Evolutionary conservation across 2,329 filamentous ascomycete species (phyloP).

Genomic region (Lecanoromycetidae sp.): DNA sequence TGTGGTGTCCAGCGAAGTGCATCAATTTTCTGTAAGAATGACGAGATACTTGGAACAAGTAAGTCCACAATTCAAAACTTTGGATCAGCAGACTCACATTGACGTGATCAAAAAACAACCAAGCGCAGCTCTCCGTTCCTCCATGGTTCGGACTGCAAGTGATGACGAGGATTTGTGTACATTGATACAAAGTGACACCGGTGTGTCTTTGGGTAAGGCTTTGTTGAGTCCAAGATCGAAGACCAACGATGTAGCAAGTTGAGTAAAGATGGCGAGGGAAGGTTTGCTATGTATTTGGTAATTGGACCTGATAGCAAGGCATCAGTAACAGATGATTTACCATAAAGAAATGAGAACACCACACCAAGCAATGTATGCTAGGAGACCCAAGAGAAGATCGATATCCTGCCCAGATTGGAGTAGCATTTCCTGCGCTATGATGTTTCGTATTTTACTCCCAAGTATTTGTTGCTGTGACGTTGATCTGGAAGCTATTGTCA

Average conservation of each 20-base stretch:
- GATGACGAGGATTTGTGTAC: slow-evolving; percentile 16
- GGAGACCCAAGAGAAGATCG: not conserved
- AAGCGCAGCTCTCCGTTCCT: slow-evolving; percentile 40
- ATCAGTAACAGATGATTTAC: not conserved
- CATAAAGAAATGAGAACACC: not conserved
- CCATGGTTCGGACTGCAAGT: slow-evolving; percentile 30
- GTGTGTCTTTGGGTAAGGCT: slow-evolving; percentile 7
- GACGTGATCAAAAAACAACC: slow-evolving; percentile 36
- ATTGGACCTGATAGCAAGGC: not conserved
- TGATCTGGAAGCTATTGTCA: slow-evolving; percentile 23
- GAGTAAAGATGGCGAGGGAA: slow-evolving; percentile 19
- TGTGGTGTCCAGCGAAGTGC: slow-evolving; percentile 45
- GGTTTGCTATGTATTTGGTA: slow-evolving; percentile 10
- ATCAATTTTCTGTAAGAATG: slow-evolving; percentile 38
- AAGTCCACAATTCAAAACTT: not conserved
- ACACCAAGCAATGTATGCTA: not conserved
- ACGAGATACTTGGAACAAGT: slow-evolving; percentile 24
- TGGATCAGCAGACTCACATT: slow-evolving; percentile 21
- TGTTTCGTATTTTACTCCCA: slow-evolving; percentile 11
- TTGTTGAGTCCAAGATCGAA: slow-evolving; percentile 22
- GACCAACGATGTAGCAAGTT: slow-evolving; percentile 21
- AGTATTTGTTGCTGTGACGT: slow-evolving; percentile 19
- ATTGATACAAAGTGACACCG: not conserved
- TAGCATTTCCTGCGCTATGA: not conserved
- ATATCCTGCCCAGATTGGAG: not conserved